Evolutionary conservation across 345 rosid species (phyloP), one percentile per base, ranked within the genome.

Genomic region (Draba incana): DNA sequence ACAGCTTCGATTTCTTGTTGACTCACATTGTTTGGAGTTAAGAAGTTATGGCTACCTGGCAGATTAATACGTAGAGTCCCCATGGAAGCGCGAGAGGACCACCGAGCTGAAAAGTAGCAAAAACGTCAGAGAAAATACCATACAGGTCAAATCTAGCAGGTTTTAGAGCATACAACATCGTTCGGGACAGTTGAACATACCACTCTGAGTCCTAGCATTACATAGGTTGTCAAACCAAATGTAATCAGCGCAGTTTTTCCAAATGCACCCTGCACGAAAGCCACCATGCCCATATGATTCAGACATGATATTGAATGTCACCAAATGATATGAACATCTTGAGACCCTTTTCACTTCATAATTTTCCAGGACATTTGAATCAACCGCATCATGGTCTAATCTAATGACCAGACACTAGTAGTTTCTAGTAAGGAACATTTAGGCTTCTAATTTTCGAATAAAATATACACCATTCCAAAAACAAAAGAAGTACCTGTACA

Each of bases 41-140:
- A 30, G 39, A 48, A 52, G 15, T 24, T 75, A 2, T 46, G 9
- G 0, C 38, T 80, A 93, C 98, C 98, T 93, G 97, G 74, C 94
- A 93, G 71, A 90, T 90, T 78, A 90, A 75, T 62, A 93, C 92
- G 46, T 93, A 93, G 2, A 90, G 83, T 43, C 96, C 98, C 98
- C 94, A 93, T 27, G 96, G 97, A 78, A 93, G 93, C 5, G 98
- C 90, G 57, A 90, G 66, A 41, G 96, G 96, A 27, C 98, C 98
- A 1, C 98, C 96, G 28, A 93, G 81, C 97, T 93, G 85, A 53
- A 55, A 41, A 42, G 11, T 30, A 57, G 47, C 16, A 33, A 53
- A 27, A 27, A 39, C 14, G 39, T 2, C 24, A 37, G 15, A 39
- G 42, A 7, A 12, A 45, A 24, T 35, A n/a, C n/a, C n/a, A n/a